These are phyloP conservation scores for Corymbia citriodora DNA, from an alignment of 441 rosid genomes.

Conservation along the genomic window DNA sequence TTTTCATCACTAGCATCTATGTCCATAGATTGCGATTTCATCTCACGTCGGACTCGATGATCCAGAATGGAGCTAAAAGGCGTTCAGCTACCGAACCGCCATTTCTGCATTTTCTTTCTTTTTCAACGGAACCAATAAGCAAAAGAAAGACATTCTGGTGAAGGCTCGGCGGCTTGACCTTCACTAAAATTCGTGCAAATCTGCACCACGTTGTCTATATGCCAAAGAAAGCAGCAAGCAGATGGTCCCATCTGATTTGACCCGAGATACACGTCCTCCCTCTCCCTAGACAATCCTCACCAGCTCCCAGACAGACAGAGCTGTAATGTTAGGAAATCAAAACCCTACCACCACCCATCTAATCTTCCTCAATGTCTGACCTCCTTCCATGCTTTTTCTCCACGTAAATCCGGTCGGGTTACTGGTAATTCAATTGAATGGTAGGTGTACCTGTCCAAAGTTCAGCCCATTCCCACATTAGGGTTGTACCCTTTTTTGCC, in stretches of 20 bases:
- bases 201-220: neutral
- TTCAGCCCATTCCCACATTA: neutral
- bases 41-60: neutral
- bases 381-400: neutral
- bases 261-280: neutral
- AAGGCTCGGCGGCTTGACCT: neutral
- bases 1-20: neutral
- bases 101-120: neutral
- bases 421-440: neutral
- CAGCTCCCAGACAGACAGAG: neutral
- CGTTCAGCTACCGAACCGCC: neutral
- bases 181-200: neutral
- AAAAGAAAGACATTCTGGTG: neutral
- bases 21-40: neutral
- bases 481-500: neutral
- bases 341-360: neutral
- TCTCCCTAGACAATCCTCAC: neutral
- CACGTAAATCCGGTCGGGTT: neutral
- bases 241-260: neutral
- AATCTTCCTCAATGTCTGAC: neutral
- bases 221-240: neutral
- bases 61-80: neutral
- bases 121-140: neutral
- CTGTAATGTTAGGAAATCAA: neutral
- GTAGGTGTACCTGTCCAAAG: neutral